Conservation (phyloP, 1,139 yeast genomes). For the Lodderomyces elongisporus region DNA sequence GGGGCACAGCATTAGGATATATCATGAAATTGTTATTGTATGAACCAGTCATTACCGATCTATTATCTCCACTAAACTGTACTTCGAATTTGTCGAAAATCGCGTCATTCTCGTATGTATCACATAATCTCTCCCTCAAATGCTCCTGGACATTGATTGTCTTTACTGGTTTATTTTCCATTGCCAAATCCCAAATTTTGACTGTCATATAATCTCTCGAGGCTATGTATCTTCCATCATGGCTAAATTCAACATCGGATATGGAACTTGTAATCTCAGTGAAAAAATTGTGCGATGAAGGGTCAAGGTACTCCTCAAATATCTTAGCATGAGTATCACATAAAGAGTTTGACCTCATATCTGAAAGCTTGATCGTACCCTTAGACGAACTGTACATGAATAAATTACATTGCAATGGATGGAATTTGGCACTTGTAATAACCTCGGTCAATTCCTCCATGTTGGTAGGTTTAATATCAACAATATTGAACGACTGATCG, state of each 20-base stretch:
- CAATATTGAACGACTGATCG: constrained; percentile 93
- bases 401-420: constrained; percentile 85
- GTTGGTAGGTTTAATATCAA: constrained; percentile 94
- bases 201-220: constrained; percentile 97
- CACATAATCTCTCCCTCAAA: constrained; percentile 87
- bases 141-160: constrained; percentile 96
- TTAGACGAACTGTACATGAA: constrained; percentile 97
- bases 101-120: constrained; percentile 97
- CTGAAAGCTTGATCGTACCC: constrained; percentile 92
- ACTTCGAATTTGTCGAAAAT: constrained; percentile 98
- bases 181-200: constrained; percentile 96
- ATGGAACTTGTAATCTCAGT: constrained; percentile 96
- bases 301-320: constrained; percentile 91
- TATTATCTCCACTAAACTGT: constrained; percentile 89
- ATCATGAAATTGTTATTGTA: constrained; percentile 97
- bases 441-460: constrained; percentile 99
- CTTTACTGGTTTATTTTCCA: constrained; percentile 92
- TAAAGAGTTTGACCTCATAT: constrained; percentile 92
- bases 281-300: constrained; percentile 89
- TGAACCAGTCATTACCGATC: constrained; percentile 93
- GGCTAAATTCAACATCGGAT: constrained; percentile 88
- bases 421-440: constrained; percentile 96
- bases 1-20: constrained; percentile 68
- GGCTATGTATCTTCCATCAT: constrained; percentile 90
- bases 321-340: constrained; percentile 89